A percentile compares a stretch with the other conserved stretches of the same genome.
Conservation (phyloP, 2,329 filamentous ascomycete genomes). For the Cordyceps militaris region DNA sequence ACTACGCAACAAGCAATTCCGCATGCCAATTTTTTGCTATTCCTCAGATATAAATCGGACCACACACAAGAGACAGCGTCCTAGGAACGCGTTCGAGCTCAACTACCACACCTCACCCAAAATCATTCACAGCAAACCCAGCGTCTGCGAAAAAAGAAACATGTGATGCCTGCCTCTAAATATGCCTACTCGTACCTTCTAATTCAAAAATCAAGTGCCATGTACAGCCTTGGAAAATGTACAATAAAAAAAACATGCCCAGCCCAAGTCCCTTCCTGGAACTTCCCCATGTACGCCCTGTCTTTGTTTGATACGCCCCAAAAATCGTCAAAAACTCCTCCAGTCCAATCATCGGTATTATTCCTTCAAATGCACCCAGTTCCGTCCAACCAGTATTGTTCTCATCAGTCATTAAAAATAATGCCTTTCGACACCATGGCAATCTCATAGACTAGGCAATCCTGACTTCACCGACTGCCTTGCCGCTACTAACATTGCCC, state of each 20-base stretch:
- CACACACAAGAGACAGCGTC: no score
- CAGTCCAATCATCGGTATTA: background rate
- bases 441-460: constrained; percentile 25
- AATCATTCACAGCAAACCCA: background rate
- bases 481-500: constrained; percentile 13
- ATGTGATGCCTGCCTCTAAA: constrained; percentile 1
- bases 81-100: no score
- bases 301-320: background rate
- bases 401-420: constrained; percentile 8
- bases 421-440: background rate
- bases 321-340: background rate
- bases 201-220: background rate
- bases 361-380: background rate
- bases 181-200: constrained; percentile 1
- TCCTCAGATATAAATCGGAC: no score
- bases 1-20: no score
- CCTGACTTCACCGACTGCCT: constrained; percentile 30
- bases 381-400: background rate
- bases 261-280: background rate
- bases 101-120: no score
- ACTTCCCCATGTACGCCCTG: background rate
- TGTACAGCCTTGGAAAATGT: constrained; percentile 8
- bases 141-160: no score
- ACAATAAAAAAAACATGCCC: background rate
- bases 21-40: no score